Evolutionary conservation across 2,329 filamentous ascomycete genomes (phyloP), one percentile per base, ranked within the genome.

Genomic region (Apiospora malaysiana): DNA sequence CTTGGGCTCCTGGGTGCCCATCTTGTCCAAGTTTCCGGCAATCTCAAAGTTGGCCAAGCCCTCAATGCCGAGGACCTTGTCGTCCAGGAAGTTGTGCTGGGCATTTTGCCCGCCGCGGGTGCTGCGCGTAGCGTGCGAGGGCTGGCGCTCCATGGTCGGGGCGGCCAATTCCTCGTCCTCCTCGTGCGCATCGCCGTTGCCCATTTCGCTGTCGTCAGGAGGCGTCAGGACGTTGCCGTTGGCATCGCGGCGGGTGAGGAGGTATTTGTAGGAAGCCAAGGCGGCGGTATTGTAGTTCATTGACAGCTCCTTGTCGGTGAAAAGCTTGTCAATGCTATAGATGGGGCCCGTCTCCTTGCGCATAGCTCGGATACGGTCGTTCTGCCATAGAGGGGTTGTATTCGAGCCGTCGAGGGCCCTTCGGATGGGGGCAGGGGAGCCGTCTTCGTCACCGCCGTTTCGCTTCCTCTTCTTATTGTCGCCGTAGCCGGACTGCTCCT

Each of bases 301-400:
- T 5, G 87, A 85, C 42, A 92, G 84, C 81, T 92, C 90, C 80
- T 91, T 92, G 75, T 92, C 90, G 0, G 90, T 92, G 68, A 92
- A 92, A 47, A 92, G 86, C 82, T 92, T 92, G 75, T 92, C 90
- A 71, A 92, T 88, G 77, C 88, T 91, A 78, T 91, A 91, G 1
- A 90, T 81, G 0, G 89, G 86, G 10, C 88, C 89, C 25, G 88
- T 86, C 75, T 89, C 86, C 77, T 88, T 87, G 70, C 87, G 82
- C 70, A 84, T 82, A 71, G 83, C 81, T 74, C 85, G 83, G 69
- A 89, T 82, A 77, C 88, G 87, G 74, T 91, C 90, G 68, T 85
- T 88, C 76, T 89, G 87, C 89, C 89, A 91, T 32, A 91, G 81
- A 8, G 89, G 85, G 1, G 90, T 92, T 42, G 86, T 89, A 75